These are phyloP conservation scores for Acephala macrosclerotiorum DNA, from an alignment of 2,329 filamentous ascomycete genomes.

Conservation along the genomic window DNA sequence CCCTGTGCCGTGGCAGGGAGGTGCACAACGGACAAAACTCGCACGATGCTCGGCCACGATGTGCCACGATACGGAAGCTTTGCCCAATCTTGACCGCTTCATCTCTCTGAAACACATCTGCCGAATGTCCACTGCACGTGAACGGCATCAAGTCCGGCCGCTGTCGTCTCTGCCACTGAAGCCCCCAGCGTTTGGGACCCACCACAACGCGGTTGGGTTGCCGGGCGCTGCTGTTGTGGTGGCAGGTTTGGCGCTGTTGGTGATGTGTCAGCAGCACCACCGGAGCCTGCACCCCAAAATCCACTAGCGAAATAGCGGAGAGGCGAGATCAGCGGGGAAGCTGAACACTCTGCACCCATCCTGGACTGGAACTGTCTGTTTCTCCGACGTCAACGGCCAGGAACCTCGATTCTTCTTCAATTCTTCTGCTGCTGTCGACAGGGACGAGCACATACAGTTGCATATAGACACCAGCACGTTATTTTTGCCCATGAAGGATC, in stretches of 20 bases:
- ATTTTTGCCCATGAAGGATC: background rate
- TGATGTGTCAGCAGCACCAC: background rate
- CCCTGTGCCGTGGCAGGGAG: too few relatives aligned
- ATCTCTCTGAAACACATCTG: slow-evolving; percentile 1
- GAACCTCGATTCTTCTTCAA: slow-evolving; percentile 1
- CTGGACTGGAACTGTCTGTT: background rate
- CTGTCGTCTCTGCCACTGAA: background rate
- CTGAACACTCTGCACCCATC: background rate
- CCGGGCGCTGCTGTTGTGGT: too few relatives aligned
- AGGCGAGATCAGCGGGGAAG: slow-evolving; percentile 20
- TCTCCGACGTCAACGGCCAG: background rate
- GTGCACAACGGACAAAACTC: too few relatives aligned
- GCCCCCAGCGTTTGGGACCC: background rate
- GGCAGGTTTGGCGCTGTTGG: background rate
- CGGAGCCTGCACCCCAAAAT: background rate
- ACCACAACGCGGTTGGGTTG: background rate
- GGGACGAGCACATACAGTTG: background rate
- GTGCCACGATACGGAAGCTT: background rate
- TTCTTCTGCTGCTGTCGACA: background rate
- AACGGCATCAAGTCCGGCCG: background rate
- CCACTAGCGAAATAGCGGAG: slow-evolving; percentile 11
- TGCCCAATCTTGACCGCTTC: background rate
- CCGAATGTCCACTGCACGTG: background rate
- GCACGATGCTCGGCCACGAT: background rate
- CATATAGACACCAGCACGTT: background rate